phyloP scores from a whole-genome alignment of 2,329 filamentous ascomycete species.

The Pseudovirgaria hyperparasitica region DNA sequence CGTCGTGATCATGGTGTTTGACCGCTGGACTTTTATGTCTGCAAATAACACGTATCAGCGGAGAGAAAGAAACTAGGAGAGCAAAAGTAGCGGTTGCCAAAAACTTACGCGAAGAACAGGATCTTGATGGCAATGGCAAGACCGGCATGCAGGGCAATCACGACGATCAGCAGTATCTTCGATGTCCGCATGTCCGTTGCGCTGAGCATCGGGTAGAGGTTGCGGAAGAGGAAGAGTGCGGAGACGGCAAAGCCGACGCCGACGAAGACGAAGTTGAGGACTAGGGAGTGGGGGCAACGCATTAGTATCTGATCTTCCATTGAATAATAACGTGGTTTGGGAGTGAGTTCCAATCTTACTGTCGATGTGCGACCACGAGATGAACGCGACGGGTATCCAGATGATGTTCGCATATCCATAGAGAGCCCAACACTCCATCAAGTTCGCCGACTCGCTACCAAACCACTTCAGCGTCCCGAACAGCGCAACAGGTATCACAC shows the following conservation, averaged over 20 bases:
- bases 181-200: conserved; percentile 87
- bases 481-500: conserved; percentile 64
- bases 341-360: conserved; percentile 24
- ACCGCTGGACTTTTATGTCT: conserved; percentile 14
- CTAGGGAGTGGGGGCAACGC: conserved; percentile 10
- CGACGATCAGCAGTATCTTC: conserved; percentile 72
- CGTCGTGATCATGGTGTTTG: conserved; percentile 13
- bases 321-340: neutral
- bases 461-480: conserved; percentile 92
- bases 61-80: neutral
- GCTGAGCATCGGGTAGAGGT: conserved; percentile 62
- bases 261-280: conserved; percentile 90
- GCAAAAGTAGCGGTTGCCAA: neutral
- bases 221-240: conserved; percentile 25
- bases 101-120: conserved; percentile 70
- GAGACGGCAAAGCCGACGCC: conserved; percentile 41
- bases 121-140: conserved; percentile 91
- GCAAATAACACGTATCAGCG: neutral
- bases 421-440: conserved; percentile 88
- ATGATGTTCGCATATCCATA: conserved; percentile 96
- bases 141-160: conserved; percentile 77
- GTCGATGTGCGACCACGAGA: conserved; percentile 77
- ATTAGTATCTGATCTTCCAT: neutral
- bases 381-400: conserved; percentile 88
- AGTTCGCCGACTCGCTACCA: conserved; percentile 80